Percentiles rank a stretch among this genome's conserved stretches.
These are phyloP conservation scores for Xylaria flabelliformis DNA, from an alignment of 495 filamentous ascomycete species.

Conservation along the genomic window DNA sequence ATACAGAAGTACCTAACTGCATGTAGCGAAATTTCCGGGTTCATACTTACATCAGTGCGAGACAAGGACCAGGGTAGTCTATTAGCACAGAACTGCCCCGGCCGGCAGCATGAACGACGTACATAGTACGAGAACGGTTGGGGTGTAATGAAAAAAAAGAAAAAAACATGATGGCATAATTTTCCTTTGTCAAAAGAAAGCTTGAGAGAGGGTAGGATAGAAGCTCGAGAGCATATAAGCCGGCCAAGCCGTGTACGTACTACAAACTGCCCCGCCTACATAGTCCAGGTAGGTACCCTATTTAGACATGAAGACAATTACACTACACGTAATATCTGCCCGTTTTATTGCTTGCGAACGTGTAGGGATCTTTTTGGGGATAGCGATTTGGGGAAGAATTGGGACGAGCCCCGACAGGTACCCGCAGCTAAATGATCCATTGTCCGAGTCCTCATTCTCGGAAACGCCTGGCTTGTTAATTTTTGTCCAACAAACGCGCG, in stretches of 20 bases:
- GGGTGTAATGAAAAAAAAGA: background rate
- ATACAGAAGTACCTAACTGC: background rate
- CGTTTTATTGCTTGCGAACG: conserved; percentile 3
- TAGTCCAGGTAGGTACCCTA: background rate
- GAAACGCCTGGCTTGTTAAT: conserved; percentile 4
- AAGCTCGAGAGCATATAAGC: background rate
- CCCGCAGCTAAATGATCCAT: conserved; percentile 7
- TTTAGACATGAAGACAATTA: conserved; percentile 10
- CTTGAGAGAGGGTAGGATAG: background rate
- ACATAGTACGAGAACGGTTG: too few species aligned
- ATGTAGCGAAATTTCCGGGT: background rate
- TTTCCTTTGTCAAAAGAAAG: background rate
- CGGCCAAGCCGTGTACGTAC: background rate
- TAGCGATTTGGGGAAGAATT: background rate
- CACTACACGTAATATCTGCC: conserved; percentile 14
- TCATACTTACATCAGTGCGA: background rate
- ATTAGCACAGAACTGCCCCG: background rate
- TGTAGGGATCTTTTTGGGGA: conserved; percentile 15
- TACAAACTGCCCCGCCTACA: conserved; percentile 9
- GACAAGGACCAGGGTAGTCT: background rate
- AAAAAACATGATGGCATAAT: background rate
- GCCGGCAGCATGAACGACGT: background rate
- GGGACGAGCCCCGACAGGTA: conserved; percentile 9
- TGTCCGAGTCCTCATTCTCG: conserved; percentile 7
- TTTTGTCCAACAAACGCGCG: background rate